Conservation (phyloP, 225 moss, liverwort and hornwort genomes). For the Bryum argenteum region DNA sequence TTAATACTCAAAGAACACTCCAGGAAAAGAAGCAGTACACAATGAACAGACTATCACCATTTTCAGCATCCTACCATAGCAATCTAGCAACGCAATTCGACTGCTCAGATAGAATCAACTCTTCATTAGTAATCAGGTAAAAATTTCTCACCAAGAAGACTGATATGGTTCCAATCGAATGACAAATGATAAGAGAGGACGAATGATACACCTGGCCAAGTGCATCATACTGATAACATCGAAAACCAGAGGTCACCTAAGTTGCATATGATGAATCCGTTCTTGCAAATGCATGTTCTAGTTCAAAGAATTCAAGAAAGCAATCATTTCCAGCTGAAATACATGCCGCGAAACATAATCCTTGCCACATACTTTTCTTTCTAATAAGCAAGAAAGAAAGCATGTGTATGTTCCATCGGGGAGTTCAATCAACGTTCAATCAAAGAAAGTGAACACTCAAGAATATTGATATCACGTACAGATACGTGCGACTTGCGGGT, state of each 20-base stretch:
- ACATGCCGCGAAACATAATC: background rate
- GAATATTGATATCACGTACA: slow-evolving; percentile 40
- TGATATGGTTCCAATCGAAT: background rate
- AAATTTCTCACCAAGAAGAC: background rate
- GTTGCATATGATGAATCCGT: slow-evolving; percentile 4
- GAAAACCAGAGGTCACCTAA: slow-evolving; percentile 5
- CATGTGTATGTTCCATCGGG: background rate
- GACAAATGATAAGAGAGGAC: background rate
- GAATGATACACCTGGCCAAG: background rate
- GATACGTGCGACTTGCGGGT: slow-evolving; percentile 68
- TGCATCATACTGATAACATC: slow-evolving; percentile 1
- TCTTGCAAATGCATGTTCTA: slow-evolving; percentile 15
- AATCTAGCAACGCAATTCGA: slow-evolving; percentile 20
- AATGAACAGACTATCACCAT: background rate
- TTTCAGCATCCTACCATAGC: slow-evolving; percentile 3
- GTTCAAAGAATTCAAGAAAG: slow-evolving; percentile 12
- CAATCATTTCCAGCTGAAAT: background rate
- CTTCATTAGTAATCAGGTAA: background rate
- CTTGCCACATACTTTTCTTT: background rate
- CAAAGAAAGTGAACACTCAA: slow-evolving; percentile 3
- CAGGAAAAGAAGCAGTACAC: slow-evolving; percentile 9
- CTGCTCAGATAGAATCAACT: slow-evolving; percentile 12
- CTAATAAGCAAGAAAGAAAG: background rate
- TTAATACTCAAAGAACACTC: slow-evolving; percentile 12
- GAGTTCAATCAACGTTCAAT: background rate